Evolutionary conservation across 352 stramenopile genomes (phyloP), one percentile per base, ranked within the genome.

Genomic region (Pseudoperonospora humuli): DNA sequence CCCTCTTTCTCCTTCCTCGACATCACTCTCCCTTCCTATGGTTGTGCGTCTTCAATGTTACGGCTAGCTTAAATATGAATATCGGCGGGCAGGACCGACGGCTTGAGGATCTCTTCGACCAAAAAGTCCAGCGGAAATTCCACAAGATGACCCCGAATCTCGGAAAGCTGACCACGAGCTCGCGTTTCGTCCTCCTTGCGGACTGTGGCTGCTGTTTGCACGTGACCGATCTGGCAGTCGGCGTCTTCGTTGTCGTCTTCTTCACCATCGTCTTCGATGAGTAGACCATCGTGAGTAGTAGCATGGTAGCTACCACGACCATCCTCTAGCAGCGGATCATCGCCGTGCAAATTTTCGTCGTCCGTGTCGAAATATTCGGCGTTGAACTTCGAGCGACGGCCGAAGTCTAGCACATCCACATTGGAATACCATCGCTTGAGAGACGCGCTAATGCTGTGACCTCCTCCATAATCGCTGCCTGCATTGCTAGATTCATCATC

Each of bases 101-200:
- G 82, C 46, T 88, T 84, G 11, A 93, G 58, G 31, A 86, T 86
- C 53, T 92, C 79, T 46, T 92, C 80, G 14, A 72, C 70, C 25
- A 94, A 50, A 39, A 94, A 94, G 28, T 94, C 69, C 21, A 91
- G 45, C 18, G 82, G 82, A 46, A 93, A 94, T 26, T 91, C 75
- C 19, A 94, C 82, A 1, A 94, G 60, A 35, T 92, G 80, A 25
- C 82, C 82, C 23, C 74, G 77, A 39, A 94, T 93, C 56, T 85
- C 75, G 21, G 69, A 87, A 6, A 93, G 54, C 55, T 88, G 70
- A 3, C 67, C 67, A 34, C 78, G 73, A 29, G 78, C 81, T 25
- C 64, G 61, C 14, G 73, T 76, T 54, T 91, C 77, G 44, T 83
- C 66, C 50, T 86, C 72, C 32, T 87, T 88, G 20, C 70, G 75